Conservation (phyloP, 345 rosid genomes). For the Bretschneidera sinensis region DNA sequence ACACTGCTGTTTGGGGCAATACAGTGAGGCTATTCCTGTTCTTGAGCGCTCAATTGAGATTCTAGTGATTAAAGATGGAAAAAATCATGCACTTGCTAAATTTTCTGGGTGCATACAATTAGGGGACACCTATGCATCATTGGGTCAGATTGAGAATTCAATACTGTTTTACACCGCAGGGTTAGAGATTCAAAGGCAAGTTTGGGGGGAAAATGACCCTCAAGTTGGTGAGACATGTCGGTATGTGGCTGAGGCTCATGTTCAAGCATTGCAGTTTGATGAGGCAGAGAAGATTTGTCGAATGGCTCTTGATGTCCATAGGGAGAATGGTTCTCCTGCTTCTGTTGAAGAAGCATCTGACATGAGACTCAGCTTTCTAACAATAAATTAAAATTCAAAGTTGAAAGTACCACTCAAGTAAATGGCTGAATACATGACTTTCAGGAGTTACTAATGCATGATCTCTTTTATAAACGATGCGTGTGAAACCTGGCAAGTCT, state of each 20-base stretch:
- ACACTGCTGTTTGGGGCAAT: constrained; percentile 47
- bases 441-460: constrained; percentile 91
- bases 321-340: constrained; percentile 42
- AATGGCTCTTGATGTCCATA: constrained; percentile 53
- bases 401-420: constrained; percentile 66
- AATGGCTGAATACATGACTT: constrained; percentile 86
- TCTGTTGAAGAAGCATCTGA: constrained; percentile 63
- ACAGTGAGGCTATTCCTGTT: constrained; percentile 49
- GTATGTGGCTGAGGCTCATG: too few relatives aligned
- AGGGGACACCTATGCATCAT: constrained; percentile 60
- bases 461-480: constrained; percentile 69
- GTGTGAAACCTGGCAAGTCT: constrained; percentile 86
- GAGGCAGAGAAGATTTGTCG: constrained; percentile 62
- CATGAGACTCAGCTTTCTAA: constrained; percentile 37
- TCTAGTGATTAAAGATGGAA: constrained; percentile 50
- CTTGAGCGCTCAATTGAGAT: constrained; percentile 63
- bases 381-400: constrained; percentile 12
- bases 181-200: too few relatives aligned
- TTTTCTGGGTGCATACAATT: constrained; percentile 75
- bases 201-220: too few relatives aligned
- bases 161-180: constrained; percentile 52
- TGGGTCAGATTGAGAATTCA: constrained; percentile 66
- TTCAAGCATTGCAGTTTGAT: too few relatives aligned
- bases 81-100: constrained; percentile 64
- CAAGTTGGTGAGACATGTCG: too few relatives aligned